Evolutionary conservation across 345 rosid species (phyloP), one percentile per base, ranked within the genome.

Genomic region (Microcos paniculata): DNA sequence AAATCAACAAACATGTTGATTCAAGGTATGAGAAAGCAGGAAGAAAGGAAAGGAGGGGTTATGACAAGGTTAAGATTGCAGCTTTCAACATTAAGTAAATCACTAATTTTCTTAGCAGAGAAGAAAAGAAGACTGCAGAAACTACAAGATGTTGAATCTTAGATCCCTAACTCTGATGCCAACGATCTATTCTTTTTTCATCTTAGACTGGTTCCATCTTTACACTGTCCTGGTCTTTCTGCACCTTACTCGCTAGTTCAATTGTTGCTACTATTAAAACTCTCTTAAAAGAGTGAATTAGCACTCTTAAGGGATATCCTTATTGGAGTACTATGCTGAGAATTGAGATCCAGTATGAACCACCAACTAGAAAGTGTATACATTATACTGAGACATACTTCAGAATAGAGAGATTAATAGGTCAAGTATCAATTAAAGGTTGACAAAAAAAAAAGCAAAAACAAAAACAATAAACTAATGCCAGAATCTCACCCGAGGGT

Each of bases 401-500:
- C 16, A 63, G 16, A n/a, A 63, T 63, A 23, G 38, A 23, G 38
- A n/a, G 16, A 11, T 38, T 63, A 38, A n/a, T 12, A 21, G 2
- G 0, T 11, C 69, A 63, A 45, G 24, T 67, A 45, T 8, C 35
- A 43, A 23, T 43, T 19, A 46, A 71, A 55, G 51, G 16, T 12
- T 8, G 16, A 48, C 10, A 16, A 70, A n/a, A n/a, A n/a, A n/a
- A n/a, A n/a, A n/a, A n/a, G n/a, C n/a, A n/a, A n/a, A n/a, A 70
- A 51, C 19, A 26, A 51, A 69, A 51, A 51, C 26, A 9, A 59
- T 10, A 49, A 18, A 30, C 46, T 21, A 4, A 38, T 24, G 51
- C 46, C 26, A 30, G 70, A 79, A 83, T 57, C 82, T 82, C 63
- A 90, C 97, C 90, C 77, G 88, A 12, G 99, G 98, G 64, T 75